Percentiles rank a stretch among this genome's conserved stretches.
Evolutionary conservation across 2,329 filamentous ascomycete species (phyloP).

Genomic region (Penicillium sp.): DNA sequence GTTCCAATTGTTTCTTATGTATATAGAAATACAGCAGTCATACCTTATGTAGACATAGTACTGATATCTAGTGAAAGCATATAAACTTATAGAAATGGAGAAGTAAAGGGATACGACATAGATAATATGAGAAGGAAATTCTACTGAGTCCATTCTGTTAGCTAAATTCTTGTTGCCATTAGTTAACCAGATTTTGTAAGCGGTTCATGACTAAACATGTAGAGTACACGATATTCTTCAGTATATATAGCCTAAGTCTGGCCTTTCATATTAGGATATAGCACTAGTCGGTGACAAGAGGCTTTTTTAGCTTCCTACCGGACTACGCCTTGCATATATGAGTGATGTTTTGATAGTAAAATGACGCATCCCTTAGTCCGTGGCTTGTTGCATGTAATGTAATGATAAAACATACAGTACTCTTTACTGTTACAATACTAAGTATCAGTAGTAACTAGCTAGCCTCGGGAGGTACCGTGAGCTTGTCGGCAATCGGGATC

Average conservation of each 20-base stretch:
- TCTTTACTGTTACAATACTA: neutral
- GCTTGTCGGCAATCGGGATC: slow-evolving; percentile 26
- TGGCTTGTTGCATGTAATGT: too few species aligned
- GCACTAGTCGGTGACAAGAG: too few species aligned
- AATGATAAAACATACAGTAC: neutral
- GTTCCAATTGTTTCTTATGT: neutral
- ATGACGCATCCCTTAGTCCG: too few species aligned
- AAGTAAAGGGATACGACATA: neutral
- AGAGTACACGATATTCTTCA: too few species aligned
- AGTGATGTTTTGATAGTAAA: too few species aligned
- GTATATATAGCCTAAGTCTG: too few species aligned
- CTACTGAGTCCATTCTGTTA: neutral
- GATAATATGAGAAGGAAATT: too few species aligned
- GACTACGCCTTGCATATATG: too few species aligned
- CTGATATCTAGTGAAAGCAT: neutral
- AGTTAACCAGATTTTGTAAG: neutral
- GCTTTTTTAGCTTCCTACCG: too few species aligned
- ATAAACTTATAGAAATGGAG: neutral
- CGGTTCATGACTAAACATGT: neutral
- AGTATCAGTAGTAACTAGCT: neutral
- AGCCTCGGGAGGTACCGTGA: slow-evolving; percentile 30
- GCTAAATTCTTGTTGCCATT: neutral
- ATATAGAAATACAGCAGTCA: neutral
- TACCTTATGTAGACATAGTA: neutral
- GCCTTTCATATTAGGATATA: too few species aligned